Evolutionary conservation across 1,284 basidiomycete species (phyloP).

Genomic region (Microbotryomycetes sp.): DNA sequence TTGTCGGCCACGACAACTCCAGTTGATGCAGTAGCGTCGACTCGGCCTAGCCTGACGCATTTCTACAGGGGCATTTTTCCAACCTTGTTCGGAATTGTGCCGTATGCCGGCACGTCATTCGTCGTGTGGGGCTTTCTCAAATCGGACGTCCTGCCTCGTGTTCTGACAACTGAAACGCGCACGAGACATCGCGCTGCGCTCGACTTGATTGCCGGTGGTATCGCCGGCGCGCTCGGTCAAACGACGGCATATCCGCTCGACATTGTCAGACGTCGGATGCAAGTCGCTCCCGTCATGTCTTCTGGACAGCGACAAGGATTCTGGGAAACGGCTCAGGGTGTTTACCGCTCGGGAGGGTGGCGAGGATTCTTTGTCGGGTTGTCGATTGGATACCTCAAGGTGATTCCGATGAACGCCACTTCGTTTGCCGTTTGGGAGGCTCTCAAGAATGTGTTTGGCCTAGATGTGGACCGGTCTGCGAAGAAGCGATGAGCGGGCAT

Average conservation of each 20-base stretch:
- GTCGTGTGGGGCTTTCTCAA: slow-evolving; percentile 82
- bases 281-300: slow-evolving; percentile 78
- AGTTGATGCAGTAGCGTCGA: slow-evolving; percentile 27
- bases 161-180: slow-evolving; percentile 6
- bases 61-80: slow-evolving; percentile 95
- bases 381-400: slow-evolving; percentile 83
- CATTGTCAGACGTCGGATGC: slow-evolving; percentile 86
- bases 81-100: slow-evolving; percentile 85
- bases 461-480: background rate
- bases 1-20: slow-evolving; percentile 43
- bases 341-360: slow-evolving; percentile 67
- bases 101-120: slow-evolving; percentile 95
- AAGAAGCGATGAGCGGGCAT: no score
- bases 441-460: slow-evolving; percentile 54
- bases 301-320: slow-evolving; percentile 62
- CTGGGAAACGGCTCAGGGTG: slow-evolving; percentile 62
- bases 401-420: slow-evolving; percentile 92
- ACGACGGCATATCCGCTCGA: slow-evolving; percentile 96
- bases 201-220: slow-evolving; percentile 70
- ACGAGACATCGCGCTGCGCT: slow-evolving; percentile 45
- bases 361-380: slow-evolving; percentile 90
- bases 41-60: slow-evolving; percentile 58
- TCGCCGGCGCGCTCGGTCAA: slow-evolving; percentile 83
- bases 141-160: slow-evolving; percentile 51
- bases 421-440: slow-evolving; percentile 70